A percentile compares a stretch with the other conserved stretches of the same genome.
phyloP scores from a whole-genome alignment of 2,329 filamentous ascomycete species.

The Fusarium stilboides region DNA sequence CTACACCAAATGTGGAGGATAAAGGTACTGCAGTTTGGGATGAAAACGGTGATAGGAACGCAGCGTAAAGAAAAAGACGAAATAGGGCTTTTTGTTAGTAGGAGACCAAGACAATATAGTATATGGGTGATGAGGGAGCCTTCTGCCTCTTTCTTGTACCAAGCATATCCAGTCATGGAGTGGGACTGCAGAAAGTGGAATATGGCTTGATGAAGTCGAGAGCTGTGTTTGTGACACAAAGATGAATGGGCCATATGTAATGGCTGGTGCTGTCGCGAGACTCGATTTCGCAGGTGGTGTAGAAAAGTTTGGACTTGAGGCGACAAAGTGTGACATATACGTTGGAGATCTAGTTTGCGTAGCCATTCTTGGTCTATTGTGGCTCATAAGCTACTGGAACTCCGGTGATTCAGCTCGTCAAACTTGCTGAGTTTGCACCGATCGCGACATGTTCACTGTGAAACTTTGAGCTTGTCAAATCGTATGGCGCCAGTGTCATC shows the following conservation, averaged over 20 bases:
- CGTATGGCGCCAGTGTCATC: conserved; percentile 13
- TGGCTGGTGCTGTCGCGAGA: background rate
- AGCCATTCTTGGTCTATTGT: conserved; percentile 23
- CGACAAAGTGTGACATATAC: background rate
- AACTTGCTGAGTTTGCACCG: background rate
- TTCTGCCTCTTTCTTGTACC: too few species aligned
- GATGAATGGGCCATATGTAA: background rate
- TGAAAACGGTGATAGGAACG: background rate
- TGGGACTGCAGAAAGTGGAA: too few species aligned
- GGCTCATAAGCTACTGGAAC: conserved; percentile 19
- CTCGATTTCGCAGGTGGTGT: conserved; percentile 6
- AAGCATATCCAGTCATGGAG: too few species aligned
- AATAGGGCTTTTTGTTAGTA: background rate
- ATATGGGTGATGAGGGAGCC: too few species aligned
- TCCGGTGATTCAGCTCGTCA: conserved; percentile 18
- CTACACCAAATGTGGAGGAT: background rate
- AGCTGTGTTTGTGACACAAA: background rate
- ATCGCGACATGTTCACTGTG: conserved; percentile 18
- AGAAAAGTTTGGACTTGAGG: background rate
- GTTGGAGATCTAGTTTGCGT: conserved; percentile 4
- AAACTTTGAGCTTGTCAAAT: conserved; percentile 30
- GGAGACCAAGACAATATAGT: background rate
- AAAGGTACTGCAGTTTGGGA: background rate
- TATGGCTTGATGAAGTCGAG: too few species aligned
- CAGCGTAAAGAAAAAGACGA: background rate